Conservation (phyloP, 2,329 filamentous ascomycete genomes). For the Fusarium sp. region DNA sequence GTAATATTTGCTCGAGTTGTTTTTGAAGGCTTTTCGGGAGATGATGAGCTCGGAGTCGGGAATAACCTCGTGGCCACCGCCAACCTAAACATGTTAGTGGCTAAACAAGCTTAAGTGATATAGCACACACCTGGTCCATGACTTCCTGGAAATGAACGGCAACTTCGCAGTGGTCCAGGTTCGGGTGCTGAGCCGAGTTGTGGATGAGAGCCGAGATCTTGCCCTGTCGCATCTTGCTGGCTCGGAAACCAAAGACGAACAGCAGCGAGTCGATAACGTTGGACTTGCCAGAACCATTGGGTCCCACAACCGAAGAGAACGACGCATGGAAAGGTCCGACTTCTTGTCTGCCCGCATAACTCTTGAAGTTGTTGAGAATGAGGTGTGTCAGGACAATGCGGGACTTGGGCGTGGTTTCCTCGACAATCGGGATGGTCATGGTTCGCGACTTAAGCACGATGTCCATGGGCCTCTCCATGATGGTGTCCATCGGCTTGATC, state of each 20-base stretch:
- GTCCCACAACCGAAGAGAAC: conserved; percentile 97
- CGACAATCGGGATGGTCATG: conserved; percentile 76
- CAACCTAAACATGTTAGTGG: conserved; percentile 68
- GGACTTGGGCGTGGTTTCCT: conserved; percentile 83
- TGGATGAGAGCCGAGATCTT: conserved; percentile 98
- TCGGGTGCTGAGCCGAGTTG: conserved; percentile 89
- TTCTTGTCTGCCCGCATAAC: conserved; percentile 94
- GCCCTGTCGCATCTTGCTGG: conserved; percentile 99
- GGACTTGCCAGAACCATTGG: conserved; percentile 98
- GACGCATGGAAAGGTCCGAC: conserved; percentile 97
- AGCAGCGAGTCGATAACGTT: conserved; percentile 98
- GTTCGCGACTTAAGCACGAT: conserved; percentile 91
- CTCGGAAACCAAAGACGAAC: conserved; percentile 99
- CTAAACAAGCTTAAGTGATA: too few relatives aligned
- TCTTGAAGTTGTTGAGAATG: conserved; percentile 97
- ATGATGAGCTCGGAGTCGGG: conserved; percentile 89
- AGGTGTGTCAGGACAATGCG: conserved; percentile 95
- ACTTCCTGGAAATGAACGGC: conserved; percentile 98
- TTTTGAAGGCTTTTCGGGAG: conserved; percentile 94
- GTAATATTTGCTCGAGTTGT: conserved; percentile 98
- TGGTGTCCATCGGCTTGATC: conserved; percentile 82
- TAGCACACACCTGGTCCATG: conserved; percentile 78
- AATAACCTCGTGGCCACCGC: conserved; percentile 81
- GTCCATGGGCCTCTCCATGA: conserved; percentile 92
- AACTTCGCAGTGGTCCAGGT: conserved; percentile 93